Conservation (phyloP, 805 yeast genomes). For the Yamadazyma paraphyllophila region DNA sequence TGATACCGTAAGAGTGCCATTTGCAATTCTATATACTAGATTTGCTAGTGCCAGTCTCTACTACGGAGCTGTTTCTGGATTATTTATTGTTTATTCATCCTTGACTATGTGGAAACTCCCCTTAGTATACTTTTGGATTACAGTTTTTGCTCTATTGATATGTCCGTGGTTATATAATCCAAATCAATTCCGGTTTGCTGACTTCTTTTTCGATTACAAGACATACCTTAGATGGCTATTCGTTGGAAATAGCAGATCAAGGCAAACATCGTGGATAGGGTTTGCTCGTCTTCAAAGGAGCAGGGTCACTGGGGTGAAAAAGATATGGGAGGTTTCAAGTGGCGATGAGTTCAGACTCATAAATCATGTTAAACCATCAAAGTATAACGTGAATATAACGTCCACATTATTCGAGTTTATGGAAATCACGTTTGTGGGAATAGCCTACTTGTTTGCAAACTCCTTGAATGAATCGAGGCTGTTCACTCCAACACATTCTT, state of each 20-base stretch:
- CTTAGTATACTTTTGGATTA: conserved; percentile 69
- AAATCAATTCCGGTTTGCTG: conserved; percentile 67
- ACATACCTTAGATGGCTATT: conserved; percentile 51
- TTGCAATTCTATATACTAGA: conserved; percentile 69
- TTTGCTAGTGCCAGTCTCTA: conserved; percentile 68
- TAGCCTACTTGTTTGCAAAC: conserved; percentile 54
- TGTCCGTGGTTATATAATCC: conserved; percentile 79
- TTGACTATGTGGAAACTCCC: conserved; percentile 61
- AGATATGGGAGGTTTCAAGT: conserved; percentile 30
- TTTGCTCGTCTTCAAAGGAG: conserved; percentile 52
- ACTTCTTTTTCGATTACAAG: conserved; percentile 68
- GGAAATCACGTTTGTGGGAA: conserved; percentile 31
- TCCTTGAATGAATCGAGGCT: conserved; percentile 47
- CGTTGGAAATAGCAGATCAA: conserved; percentile 47
- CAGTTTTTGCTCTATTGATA: conserved; percentile 60
- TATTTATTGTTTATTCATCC: conserved; percentile 56
- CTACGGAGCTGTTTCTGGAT: conserved; percentile 54
- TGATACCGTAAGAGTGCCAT: conserved; percentile 77
- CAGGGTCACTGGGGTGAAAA: conserved; percentile 56
- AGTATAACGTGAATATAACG: conserved; percentile 40
- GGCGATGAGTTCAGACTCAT: conserved; percentile 32
- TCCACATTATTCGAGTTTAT: conserved; percentile 40
- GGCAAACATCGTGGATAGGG: conserved; percentile 42
- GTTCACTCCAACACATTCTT: conserved; percentile 35
- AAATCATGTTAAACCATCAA: conserved; percentile 51